phyloP scores from a whole-genome alignment of 2,329 filamentous ascomycete genomes.

The Alternaria consortialis region DNA sequence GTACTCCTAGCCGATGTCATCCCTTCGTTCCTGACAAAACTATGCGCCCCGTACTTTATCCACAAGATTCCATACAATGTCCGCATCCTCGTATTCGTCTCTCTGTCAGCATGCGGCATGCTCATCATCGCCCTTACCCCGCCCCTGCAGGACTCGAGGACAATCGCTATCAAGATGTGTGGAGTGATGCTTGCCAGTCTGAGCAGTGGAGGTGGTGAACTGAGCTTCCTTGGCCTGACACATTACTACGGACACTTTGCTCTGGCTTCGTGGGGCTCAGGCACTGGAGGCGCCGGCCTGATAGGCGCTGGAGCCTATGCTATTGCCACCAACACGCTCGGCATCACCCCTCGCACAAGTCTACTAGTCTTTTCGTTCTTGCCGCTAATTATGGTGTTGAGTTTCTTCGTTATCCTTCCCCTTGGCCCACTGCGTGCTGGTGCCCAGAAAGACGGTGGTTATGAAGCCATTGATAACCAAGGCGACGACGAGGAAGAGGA shows the following conservation, averaged over 20 bases:
- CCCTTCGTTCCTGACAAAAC: conserved; percentile 87
- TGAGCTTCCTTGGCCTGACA: conserved; percentile 89
- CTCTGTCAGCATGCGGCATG: conserved; percentile 85
- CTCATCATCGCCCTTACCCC: conserved; percentile 85
- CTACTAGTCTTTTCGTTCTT: conserved; percentile 81
- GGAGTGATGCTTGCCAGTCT: conserved; percentile 87
- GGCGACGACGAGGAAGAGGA: conserved; percentile 31
- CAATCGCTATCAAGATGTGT: conserved; percentile 77
- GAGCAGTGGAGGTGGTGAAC: conserved; percentile 84
- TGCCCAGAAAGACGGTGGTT: conserved; percentile 57
- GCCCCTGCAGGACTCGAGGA: conserved; percentile 61
- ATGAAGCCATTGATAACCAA: conserved; percentile 62
- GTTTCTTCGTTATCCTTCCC: conserved; percentile 86
- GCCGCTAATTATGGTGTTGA: conserved; percentile 81
- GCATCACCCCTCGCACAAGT: conserved; percentile 76
- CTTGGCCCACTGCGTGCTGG: conserved; percentile 67
- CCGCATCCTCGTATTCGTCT: conserved; percentile 78
- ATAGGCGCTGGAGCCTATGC: conserved; percentile 90
- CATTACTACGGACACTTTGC: conserved; percentile 92
- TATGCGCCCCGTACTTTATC: conserved; percentile 92
- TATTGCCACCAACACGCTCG: conserved; percentile 80
- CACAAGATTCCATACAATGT: conserved; percentile 81
- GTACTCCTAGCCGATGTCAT: conserved; percentile 93
- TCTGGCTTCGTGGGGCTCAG: conserved; percentile 89
- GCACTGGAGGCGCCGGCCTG: conserved; percentile 88